Percentiles rank a stretch among this genome's conserved stretches.
phyloP scores from a whole-genome alignment of 2,329 filamentous ascomycete genomes.

The Fusarium continuum region DNA sequence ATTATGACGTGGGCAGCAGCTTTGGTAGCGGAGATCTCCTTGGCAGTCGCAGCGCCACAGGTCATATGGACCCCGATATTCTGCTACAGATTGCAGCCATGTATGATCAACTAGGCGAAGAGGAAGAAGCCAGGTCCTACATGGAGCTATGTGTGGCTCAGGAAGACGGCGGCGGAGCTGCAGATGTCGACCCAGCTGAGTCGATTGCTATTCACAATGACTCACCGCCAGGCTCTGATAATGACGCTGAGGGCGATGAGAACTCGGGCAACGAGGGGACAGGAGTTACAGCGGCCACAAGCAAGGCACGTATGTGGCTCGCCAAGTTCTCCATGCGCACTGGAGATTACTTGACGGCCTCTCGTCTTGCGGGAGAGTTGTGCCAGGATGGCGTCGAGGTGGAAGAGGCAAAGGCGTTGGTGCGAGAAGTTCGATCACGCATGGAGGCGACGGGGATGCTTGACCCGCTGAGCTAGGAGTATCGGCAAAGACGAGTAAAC shows the following conservation, averaged over 20 bases:
- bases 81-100: slow-evolving; percentile 89
- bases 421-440: slow-evolving; percentile 83
- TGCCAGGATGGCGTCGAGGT: slow-evolving; percentile 97
- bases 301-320: slow-evolving; percentile 93
- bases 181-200: slow-evolving; percentile 55
- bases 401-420: slow-evolving; percentile 93
- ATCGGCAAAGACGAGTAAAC: slow-evolving; percentile 22
- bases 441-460: slow-evolving; percentile 63
- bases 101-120: slow-evolving; percentile 82
- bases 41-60: slow-evolving; percentile 59
- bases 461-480: slow-evolving; percentile 37
- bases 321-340: slow-evolving; percentile 81
- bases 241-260: slow-evolving; percentile 49
- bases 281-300: slow-evolving; percentile 90
- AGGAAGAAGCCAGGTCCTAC: slow-evolving; percentile 85
- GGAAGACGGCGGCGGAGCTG: slow-evolving; percentile 74
- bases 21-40: slow-evolving; percentile 59
- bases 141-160: slow-evolving; percentile 97
- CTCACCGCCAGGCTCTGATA: slow-evolving; percentile 54
- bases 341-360: slow-evolving; percentile 78
- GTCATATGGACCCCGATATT: slow-evolving; percentile 86
- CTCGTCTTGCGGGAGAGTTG: slow-evolving; percentile 85
- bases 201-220: slow-evolving; percentile 66
- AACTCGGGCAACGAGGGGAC: slow-evolving; percentile 64
- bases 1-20: slow-evolving; percentile 74